A percentile compares a stretch with the other conserved stretches of the same genome.
Evolutionary conservation across 1,284 basidiomycete species (phyloP).

Genomic region (Flammula alnicola): DNA sequence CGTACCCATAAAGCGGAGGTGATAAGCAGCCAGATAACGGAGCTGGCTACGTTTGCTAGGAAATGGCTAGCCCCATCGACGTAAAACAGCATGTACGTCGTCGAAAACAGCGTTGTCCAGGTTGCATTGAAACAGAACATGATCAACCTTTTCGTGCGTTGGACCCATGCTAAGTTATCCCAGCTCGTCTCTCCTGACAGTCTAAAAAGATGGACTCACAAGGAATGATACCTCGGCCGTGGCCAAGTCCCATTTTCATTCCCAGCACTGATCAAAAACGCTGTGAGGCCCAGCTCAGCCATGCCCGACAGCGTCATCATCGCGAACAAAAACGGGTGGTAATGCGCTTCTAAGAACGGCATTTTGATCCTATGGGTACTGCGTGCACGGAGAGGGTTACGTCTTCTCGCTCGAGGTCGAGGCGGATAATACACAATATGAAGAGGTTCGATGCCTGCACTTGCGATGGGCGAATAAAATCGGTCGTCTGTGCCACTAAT

Average conservation of each 20-base stretch:
- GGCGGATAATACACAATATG: not conserved
- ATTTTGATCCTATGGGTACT: constrained; percentile 27
- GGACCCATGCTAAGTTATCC: not conserved
- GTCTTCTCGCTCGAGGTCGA: constrained; percentile 9
- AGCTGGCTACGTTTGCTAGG: constrained; percentile 74
- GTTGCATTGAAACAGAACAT: constrained; percentile 69
- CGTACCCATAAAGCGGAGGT: constrained; percentile 70
- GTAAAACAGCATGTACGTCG: constrained; percentile 72
- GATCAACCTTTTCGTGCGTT: constrained; percentile 45
- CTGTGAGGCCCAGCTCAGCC: constrained; percentile 72
- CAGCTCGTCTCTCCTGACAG: no score
- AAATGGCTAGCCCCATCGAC: constrained; percentile 66
- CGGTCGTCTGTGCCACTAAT: not conserved
- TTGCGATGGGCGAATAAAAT: not conserved
- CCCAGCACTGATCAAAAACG: constrained; percentile 69
- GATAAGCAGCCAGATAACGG: constrained; percentile 70
- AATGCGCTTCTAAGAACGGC: constrained; percentile 54
- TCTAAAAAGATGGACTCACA: constrained; percentile 53
- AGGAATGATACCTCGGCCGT: constrained; percentile 61
- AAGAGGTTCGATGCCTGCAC: not conserved
- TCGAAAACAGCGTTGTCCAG: constrained; percentile 73
- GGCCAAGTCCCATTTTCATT: constrained; percentile 65
- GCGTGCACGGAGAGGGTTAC: not conserved
- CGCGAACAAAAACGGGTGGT: constrained; percentile 72
- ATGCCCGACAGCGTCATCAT: constrained; percentile 69